Evolutionary conservation across 441 rosid genomes (phyloP), one percentile per base, ranked within the genome.

Genomic region (Erysimum pusillum): DNA sequence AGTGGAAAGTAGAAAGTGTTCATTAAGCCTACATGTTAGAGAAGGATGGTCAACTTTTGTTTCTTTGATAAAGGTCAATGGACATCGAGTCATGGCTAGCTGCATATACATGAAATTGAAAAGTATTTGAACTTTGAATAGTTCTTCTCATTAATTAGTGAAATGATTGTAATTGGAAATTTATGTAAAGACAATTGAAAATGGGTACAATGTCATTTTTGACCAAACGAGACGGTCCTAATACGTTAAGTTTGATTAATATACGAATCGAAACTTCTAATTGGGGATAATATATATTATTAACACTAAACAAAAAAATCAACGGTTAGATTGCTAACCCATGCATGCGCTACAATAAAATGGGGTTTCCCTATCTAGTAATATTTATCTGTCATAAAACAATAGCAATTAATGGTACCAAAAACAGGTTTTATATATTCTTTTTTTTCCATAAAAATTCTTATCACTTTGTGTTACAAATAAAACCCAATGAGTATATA

Each of bases 11-110:
- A 7, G 14, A 36, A 49, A 61, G 32, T 39, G 42, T 12, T 72
- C 25, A 58, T 48, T 45, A 36, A 60, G 13, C 7, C 3, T 11
- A 28, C 38, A 65, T 65, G 36, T 53, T 39, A 9, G 7, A 71
- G 2, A 28, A 51, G 52, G 52, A 52, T 73, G 7, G 63, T 73
- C 76, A 73, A 28, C 18, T 38, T 70, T 61, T 5, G 35, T 62
- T 31, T 61, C 28, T 61, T 61, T 51, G 7, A 15, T 48, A 48
- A 54, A 14, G 12, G 18, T 71, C 75, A 48, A 48, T 25, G 62
- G 31, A 25, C 25, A 52, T 6, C 9, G 28, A 52, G 63, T 53
- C 69, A 53, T 73, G 11, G 17, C 20, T 42, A 31, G n/a, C 25
- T 22, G 25, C 25, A 51, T 5, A 32, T 35, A 18, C 15, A 35